Conservation (phyloP, 116 monocot genomes). For the Papilionanthe hybrid region DNA sequence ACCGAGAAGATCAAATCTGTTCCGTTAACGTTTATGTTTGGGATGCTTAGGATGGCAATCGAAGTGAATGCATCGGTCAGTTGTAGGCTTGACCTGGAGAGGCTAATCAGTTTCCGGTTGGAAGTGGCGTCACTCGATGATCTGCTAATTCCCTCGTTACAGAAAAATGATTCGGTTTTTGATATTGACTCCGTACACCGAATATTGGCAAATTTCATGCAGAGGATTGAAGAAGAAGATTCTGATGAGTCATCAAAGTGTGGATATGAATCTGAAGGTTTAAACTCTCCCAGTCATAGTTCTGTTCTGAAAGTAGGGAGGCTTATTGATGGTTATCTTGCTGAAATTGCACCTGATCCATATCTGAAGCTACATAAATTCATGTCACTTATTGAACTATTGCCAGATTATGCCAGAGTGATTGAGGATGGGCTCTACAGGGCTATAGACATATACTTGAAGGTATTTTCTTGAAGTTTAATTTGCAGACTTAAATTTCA, state of each 20-base stretch:
- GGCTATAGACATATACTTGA: slow-evolving; percentile 86
- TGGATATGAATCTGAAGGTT: slow-evolving; percentile 65
- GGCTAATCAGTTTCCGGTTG: slow-evolving; percentile 69
- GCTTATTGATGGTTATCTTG: slow-evolving; percentile 83
- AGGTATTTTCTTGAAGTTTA: slow-evolving; percentile 33
- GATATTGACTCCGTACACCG: slow-evolving; percentile 75
- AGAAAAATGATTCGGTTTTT: slow-evolving; percentile 59
- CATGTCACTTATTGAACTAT: slow-evolving; percentile 69
- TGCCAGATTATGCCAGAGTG: slow-evolving; percentile 86
- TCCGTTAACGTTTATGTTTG: slow-evolving; percentile 72
- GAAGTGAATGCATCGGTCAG: slow-evolving; percentile 44
- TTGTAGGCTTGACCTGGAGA: slow-evolving; percentile 70
- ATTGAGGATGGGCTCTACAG: slow-evolving; percentile 88
- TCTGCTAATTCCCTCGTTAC: slow-evolving; percentile 70
- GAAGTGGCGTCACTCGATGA: slow-evolving; percentile 86
- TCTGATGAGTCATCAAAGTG: slow-evolving; percentile 47
- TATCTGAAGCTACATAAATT: slow-evolving; percentile 70
- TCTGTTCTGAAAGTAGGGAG: slow-evolving; percentile 80
- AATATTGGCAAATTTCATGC: slow-evolving; percentile 75
- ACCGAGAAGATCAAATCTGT: slow-evolving; percentile 56
- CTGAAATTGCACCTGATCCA: slow-evolving; percentile 90
- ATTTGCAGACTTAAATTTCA: not conserved
- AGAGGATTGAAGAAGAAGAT: slow-evolving; percentile 66
- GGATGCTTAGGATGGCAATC: slow-evolving; percentile 85
- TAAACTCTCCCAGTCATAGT: slow-evolving; percentile 57